These are phyloP conservation scores for Astrothelium subdiscretum DNA, from an alignment of 495 filamentous ascomycete species.

Conservation along the genomic window DNA sequence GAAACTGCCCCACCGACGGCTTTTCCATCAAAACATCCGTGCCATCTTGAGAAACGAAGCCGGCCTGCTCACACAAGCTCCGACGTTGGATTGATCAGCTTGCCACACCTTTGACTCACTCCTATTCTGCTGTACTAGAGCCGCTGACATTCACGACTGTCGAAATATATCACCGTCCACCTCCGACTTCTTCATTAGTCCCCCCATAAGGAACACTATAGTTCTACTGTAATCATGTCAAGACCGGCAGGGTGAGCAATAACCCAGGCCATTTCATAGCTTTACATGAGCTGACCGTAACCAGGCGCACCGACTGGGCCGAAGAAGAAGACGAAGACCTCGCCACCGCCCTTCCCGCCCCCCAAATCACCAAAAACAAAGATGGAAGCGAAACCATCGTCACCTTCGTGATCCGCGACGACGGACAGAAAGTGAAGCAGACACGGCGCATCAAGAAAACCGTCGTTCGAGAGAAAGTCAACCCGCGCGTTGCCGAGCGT, in stretches of 20 bases:
- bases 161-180: not conserved
- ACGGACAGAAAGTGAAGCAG: constrained; percentile 90
- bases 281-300: not conserved
- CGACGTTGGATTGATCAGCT: not conserved
- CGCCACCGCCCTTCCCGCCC: constrained; percentile 64
- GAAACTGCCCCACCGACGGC: not conserved
- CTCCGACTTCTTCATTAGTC: not conserved
- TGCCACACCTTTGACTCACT: not conserved
- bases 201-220: too few species aligned
- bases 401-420: constrained; percentile 81
- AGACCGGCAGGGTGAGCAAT: not conserved
- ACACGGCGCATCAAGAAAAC: constrained; percentile 88
- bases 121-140: not conserved
- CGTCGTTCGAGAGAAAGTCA: constrained; percentile 79
- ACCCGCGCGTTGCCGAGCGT: constrained; percentile 91
- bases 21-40: too few species aligned
- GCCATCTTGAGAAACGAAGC: too few species aligned
- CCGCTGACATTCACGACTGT: too few species aligned
- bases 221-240: not conserved
- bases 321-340: constrained; percentile 92
- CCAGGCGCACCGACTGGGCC: constrained; percentile 77
- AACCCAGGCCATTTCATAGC: not conserved
- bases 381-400: constrained; percentile 94
- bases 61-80: too few species aligned
- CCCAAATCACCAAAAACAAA: constrained; percentile 83